Evolutionary conservation across 495 filamentous ascomycete genomes (phyloP).

Genomic region (Penicillium odoratum): DNA sequence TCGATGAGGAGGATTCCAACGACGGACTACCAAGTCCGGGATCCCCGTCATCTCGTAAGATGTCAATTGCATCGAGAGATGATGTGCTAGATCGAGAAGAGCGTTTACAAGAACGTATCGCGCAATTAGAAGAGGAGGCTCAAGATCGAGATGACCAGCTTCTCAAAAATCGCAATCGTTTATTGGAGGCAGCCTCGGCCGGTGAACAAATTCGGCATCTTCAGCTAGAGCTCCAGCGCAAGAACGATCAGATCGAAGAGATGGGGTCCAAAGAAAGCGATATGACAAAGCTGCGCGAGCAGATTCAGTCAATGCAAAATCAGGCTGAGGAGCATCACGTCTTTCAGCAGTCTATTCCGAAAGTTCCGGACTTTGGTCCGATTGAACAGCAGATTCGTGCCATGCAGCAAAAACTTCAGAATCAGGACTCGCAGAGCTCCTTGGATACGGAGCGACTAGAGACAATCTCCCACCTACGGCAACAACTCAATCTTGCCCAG

Average conservation of each 20-base stretch:
- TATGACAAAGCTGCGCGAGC: slow-evolving; percentile 30
- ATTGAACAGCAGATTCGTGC: slow-evolving; percentile 37
- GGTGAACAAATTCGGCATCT: slow-evolving; percentile 43
- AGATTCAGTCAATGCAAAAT: slow-evolving; percentile 34
- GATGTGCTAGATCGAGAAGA: slow-evolving; percentile 21
- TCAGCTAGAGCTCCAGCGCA: slow-evolving; percentile 39
- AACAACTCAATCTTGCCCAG: slow-evolving; percentile 39
- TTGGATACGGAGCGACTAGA: slow-evolving; percentile 36
- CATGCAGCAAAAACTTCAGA: slow-evolving; percentile 38
- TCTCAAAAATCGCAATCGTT: slow-evolving; percentile 31
- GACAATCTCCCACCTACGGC: slow-evolving; percentile 39
- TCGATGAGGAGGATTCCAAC: slow-evolving; percentile 38
- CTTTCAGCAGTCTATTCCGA: slow-evolving; percentile 22
- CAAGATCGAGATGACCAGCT: slow-evolving; percentile 42
- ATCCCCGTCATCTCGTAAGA: slow-evolving; percentile 36
- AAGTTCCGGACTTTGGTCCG: slow-evolving; percentile 23
- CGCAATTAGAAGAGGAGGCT: slow-evolving; percentile 35
- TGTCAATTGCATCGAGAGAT: slow-evolving; percentile 16
- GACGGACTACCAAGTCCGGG: slow-evolving; percentile 25
- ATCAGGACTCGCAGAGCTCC: slow-evolving; percentile 21
- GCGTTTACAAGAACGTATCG: slow-evolving; percentile 37
- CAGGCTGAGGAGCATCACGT: slow-evolving; percentile 33
- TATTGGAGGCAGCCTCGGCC: slow-evolving; percentile 41
- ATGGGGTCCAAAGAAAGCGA: slow-evolving; percentile 26
- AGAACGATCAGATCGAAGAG: slow-evolving; percentile 34